phyloP scores from a whole-genome alignment of 2,329 filamentous ascomycete genomes.

The Fusarium sp. region DNA sequence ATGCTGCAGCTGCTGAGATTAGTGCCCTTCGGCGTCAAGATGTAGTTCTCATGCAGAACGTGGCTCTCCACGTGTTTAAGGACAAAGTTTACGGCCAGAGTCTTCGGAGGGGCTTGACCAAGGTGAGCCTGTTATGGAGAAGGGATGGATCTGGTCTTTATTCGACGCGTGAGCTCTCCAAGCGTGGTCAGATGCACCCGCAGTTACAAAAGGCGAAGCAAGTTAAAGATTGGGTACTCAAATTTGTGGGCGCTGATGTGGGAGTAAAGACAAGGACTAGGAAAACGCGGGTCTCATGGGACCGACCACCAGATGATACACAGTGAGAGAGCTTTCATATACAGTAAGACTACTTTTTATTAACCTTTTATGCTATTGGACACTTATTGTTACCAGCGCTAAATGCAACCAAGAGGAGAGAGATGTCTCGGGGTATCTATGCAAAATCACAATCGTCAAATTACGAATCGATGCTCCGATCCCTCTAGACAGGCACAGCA shows the following conservation, averaged over 20 bases:
- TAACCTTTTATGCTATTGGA: constrained; percentile 20
- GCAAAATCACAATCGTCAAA: constrained; percentile 35
- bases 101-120: constrained; percentile 77
- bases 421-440: constrained; percentile 45
- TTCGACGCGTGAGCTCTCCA: constrained; percentile 61
- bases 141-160: constrained; percentile 69
- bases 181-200: constrained; percentile 52
- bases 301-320: constrained; percentile 57
- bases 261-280: constrained; percentile 26
- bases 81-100: constrained; percentile 88
- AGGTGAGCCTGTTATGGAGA: constrained; percentile 73
- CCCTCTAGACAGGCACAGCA: constrained; percentile 42
- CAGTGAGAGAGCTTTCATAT: constrained; percentile 44
- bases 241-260: constrained; percentile 69
- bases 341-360: constrained; percentile 1
- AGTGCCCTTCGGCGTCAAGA: constrained; percentile 74
- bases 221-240: constrained; percentile 80
- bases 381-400: constrained; percentile 21
- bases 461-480: not conserved
- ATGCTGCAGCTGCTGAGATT: constrained; percentile 51
- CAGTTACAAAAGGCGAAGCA: constrained; percentile 73
- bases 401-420: constrained; percentile 40
- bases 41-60: constrained; percentile 81
- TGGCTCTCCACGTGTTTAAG: constrained; percentile 81
- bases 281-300: constrained; percentile 50